Percentiles rank a stretch among this genome's conserved stretches.
These are phyloP conservation scores for Bipolaris zeicola DNA, from an alignment of 2,329 filamentous ascomycete species.

Conservation along the genomic window DNA sequence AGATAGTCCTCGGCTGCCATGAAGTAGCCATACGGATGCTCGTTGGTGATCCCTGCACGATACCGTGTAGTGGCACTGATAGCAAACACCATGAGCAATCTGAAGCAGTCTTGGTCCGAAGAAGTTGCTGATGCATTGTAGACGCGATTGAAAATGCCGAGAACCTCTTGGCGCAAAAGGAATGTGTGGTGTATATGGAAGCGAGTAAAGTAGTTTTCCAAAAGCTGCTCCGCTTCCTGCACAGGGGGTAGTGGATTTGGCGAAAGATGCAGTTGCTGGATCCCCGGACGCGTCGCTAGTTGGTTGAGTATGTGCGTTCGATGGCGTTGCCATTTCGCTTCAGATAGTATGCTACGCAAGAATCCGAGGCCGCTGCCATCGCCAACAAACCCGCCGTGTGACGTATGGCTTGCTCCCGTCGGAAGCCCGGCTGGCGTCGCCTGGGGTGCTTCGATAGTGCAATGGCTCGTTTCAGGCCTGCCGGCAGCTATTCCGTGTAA, in stretches of 20 bases:
- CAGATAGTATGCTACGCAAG: conserved; percentile 20
- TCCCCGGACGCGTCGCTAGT: conserved; percentile 17
- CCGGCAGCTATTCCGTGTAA: not conserved
- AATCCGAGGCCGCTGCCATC: conserved; percentile 25
- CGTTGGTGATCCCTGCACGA: conserved; percentile 27
- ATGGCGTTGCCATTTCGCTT: conserved; percentile 21
- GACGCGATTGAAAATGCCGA: not conserved
- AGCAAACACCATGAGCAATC: not conserved
- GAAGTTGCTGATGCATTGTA: not conserved
- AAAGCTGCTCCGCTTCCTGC: not conserved
- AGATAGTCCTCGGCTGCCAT: conserved; percentile 46
- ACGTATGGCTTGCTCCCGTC: not conserved
- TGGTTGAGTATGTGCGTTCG: conserved; percentile 16
- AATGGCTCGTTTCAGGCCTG: not conserved
- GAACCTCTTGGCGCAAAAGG: not conserved
- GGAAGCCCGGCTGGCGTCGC: conserved; percentile 1
- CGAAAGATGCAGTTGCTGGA: conserved; percentile 3
- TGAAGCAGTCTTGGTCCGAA: not conserved
- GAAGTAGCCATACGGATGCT: conserved; percentile 52
- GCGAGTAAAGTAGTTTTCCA: not conserved
- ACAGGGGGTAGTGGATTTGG: conserved; percentile 4
- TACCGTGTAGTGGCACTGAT: conserved; percentile 19
- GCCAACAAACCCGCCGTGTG: conserved; percentile 15
- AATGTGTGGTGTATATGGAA: not conserved
- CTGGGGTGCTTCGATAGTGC: not conserved